These are phyloP conservation scores for Nothophaeocryptopus gaeumannii DNA, from an alignment of 2,329 filamentous ascomycete genomes.

Conservation along the genomic window DNA sequence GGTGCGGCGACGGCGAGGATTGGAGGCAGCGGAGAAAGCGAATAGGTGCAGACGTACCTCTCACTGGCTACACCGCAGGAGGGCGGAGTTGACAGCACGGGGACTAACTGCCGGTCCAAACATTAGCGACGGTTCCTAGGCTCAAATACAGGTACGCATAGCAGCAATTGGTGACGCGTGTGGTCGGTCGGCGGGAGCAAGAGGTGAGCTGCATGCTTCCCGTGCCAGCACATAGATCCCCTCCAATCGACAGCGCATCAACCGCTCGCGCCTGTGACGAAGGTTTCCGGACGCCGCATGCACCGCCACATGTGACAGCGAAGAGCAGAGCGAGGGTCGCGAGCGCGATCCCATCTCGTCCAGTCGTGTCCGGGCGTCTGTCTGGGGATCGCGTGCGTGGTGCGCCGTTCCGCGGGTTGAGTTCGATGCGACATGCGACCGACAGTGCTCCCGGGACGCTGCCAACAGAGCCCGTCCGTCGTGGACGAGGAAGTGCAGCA, in stretches of 20 bases:
- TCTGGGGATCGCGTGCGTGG: no score
- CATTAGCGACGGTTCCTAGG: slow-evolving; percentile 28
- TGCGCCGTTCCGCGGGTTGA: no score
- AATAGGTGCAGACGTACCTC: slow-evolving; percentile 16
- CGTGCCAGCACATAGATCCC: slow-evolving; percentile 28
- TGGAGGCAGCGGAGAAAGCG: slow-evolving; percentile 5
- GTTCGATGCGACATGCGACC: no score
- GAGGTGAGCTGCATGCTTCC: slow-evolving; percentile 25
- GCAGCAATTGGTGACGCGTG: slow-evolving; percentile 28
- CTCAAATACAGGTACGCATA: slow-evolving; percentile 16
- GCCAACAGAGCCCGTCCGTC: no score
- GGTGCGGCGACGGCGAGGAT: slow-evolving; percentile 14
- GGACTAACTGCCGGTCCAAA: slow-evolving; percentile 25
- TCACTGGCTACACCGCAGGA: slow-evolving; percentile 21
- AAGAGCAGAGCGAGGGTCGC: neutral
- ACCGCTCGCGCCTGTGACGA: slow-evolving; percentile 14
- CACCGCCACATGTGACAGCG: slow-evolving; percentile 25
- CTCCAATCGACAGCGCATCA: slow-evolving; percentile 28
- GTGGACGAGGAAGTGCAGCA: no score
- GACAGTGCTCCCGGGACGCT: no score
- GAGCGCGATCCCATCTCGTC: slow-evolving; percentile 2
- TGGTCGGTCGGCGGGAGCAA: slow-evolving; percentile 18
- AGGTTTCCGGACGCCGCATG: slow-evolving; percentile 11
- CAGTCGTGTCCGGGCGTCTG: neutral
- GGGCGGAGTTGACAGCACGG: slow-evolving; percentile 19